Evolutionary conservation across 2,329 filamentous ascomycete species (phyloP).

Genomic region (Claviceps cyperi): DNA sequence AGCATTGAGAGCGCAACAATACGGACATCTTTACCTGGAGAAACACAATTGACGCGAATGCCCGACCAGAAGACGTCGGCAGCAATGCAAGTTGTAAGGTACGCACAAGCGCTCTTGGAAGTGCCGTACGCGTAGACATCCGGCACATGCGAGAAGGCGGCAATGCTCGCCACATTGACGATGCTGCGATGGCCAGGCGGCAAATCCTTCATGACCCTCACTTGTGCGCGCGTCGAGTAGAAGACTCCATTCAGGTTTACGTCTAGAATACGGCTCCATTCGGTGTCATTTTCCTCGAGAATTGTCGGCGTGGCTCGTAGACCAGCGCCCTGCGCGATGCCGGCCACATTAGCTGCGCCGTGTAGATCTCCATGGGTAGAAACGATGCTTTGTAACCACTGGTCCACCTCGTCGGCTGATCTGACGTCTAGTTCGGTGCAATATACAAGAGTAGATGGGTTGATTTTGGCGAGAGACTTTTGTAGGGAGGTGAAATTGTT

Average conservation of each 20-base stretch:
- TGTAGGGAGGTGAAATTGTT: not conserved
- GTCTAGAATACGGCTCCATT: not conserved
- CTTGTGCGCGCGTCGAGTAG: not conserved
- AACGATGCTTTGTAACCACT: not conserved
- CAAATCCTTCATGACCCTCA: slow-evolving; percentile 1
- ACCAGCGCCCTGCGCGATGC: slow-evolving; percentile 1
- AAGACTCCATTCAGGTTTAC: slow-evolving; percentile 1
- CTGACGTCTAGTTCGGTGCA: not conserved
- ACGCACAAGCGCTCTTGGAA: slow-evolving; percentile 1
- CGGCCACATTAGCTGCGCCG: slow-evolving; percentile 1
- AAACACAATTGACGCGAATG: slow-evolving; percentile 1
- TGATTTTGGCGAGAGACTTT: not conserved
- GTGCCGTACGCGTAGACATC: slow-evolving; percentile 2
- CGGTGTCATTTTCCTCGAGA: not conserved
- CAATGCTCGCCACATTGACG: slow-evolving; percentile 2
- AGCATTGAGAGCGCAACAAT: not conserved
- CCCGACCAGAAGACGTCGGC: not conserved
- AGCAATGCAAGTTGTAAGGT: slow-evolving; percentile 1
- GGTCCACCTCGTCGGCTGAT: not conserved
- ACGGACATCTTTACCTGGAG: not conserved
- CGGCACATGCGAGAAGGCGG: slow-evolving; percentile 1
- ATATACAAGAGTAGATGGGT: not conserved
- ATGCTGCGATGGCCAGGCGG: not conserved
- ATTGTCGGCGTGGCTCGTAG: not conserved
- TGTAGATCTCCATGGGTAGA: not conserved